Conservation (phyloP, 495 filamentous ascomycete species). For the Geoglossum glabrum region DNA sequence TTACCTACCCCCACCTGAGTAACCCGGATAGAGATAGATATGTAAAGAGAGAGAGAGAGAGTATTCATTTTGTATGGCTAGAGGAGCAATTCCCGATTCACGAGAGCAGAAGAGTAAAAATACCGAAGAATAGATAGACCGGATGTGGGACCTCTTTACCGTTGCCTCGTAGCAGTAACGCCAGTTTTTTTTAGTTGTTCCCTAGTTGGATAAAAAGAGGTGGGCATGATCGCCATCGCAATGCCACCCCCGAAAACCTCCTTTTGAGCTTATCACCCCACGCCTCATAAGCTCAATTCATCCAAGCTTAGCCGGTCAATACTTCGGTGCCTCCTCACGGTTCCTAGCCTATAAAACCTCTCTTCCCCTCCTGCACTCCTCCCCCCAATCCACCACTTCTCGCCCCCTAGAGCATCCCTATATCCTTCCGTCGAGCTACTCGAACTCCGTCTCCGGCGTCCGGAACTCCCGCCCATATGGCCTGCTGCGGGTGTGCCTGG, state of each 20-base stretch:
- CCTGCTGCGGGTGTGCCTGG: slow-evolving; percentile 7
- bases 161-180: not conserved
- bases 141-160: not conserved
- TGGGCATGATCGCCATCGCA: not conserved
- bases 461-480: slow-evolving; percentile 7
- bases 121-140: not conserved
- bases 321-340: slow-evolving; percentile 33
- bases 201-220: too few relatives aligned
- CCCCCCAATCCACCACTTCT: slow-evolving; percentile 83
- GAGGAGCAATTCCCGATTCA: not conserved
- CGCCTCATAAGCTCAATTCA: slow-evolving; percentile 28
- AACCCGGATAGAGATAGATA: too few relatives aligned
- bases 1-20: too few relatives aligned
- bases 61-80: too few relatives aligned
- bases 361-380: slow-evolving; percentile 72
- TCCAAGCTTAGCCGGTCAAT: slow-evolving; percentile 35
- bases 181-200: not conserved
- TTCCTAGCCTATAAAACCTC: slow-evolving; percentile 54
- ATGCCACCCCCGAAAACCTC: not conserved
- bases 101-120: not conserved
- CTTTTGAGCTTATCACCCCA: not conserved
- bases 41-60: too few relatives aligned
- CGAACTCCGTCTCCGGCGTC: slow-evolving; percentile 44
- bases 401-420: slow-evolving; percentile 49
- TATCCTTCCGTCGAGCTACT: slow-evolving; percentile 65